Evolutionary conservation across 2,329 filamentous ascomycete species (phyloP).

Genomic region (Davidsoniella eucalypti): DNA sequence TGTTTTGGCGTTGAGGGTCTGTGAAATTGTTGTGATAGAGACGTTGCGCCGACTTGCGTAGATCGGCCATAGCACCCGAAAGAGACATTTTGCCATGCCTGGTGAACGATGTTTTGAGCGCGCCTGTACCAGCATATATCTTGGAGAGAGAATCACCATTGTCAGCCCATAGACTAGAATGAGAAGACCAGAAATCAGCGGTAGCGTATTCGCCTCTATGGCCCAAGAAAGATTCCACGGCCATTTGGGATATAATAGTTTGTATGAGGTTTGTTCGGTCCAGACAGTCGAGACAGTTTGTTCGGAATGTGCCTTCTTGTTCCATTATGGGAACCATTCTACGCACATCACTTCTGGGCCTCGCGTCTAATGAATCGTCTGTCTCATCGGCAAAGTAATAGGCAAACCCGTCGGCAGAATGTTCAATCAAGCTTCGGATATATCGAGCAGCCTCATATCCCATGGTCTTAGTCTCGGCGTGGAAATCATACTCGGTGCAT

Average conservation of each 20-base stretch:
- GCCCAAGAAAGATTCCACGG: conserved; percentile 64
- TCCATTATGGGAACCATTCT: conserved; percentile 58
- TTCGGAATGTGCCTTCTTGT: conserved; percentile 89
- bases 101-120: conserved; percentile 89
- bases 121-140: conserved; percentile 92
- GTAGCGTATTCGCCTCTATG: conserved; percentile 54
- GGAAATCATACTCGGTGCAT: conserved; percentile 87
- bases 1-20: conserved; percentile 82
- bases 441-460: conserved; percentile 84
- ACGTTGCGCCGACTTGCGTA: conserved; percentile 81
- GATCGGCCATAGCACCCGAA: conserved; percentile 84
- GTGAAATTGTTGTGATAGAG: conserved; percentile 97
- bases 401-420: conserved; percentile 75
- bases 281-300: conserved; percentile 90
- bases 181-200: conserved; percentile 78
- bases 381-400: conserved; percentile 72
- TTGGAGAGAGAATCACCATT: conserved; percentile 88
- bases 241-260: conserved; percentile 88
- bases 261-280: conserved; percentile 94
- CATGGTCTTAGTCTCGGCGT: conserved; percentile 74
- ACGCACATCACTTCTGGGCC: conserved; percentile 18
- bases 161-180: conserved; percentile 91
- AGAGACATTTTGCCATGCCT: conserved; percentile 90
- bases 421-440: conserved; percentile 62
- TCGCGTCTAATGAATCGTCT: conserved; percentile 32